A percentile compares a stretch with the other conserved stretches of the same genome.
Conservation (phyloP, 1,284 basidiomycete genomes). For the Apiotrichum montevideense region DNA sequence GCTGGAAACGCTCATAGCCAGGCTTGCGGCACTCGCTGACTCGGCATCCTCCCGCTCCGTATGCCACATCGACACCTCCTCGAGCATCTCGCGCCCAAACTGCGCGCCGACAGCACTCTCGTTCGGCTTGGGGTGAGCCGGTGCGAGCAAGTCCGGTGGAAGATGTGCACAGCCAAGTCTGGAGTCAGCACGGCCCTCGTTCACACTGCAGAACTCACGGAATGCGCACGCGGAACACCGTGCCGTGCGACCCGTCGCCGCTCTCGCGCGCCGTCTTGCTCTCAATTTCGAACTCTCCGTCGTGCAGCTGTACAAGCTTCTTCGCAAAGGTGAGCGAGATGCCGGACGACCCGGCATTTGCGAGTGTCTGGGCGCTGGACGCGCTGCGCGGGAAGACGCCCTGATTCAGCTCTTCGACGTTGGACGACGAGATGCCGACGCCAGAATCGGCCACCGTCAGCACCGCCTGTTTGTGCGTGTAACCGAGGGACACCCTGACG, state of each 20-base stretch:
- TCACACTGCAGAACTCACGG: constrained; percentile 21
- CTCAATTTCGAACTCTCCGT: constrained; percentile 46
- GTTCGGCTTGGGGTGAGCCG: background rate
- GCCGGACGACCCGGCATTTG: constrained; percentile 30
- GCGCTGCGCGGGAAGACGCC: background rate
- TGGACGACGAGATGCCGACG: constrained; percentile 41
- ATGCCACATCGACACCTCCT: constrained; percentile 7
- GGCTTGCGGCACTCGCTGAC: background rate
- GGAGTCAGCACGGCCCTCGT: background rate
- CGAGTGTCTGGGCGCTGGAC: background rate
- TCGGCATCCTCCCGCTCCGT: background rate
- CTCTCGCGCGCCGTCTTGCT: constrained; percentile 35
- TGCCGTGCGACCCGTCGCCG: constrained; percentile 34
- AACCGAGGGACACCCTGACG: background rate
- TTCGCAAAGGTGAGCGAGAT: constrained; percentile 40
- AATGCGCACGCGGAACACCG: constrained; percentile 36
- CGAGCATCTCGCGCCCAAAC: constrained; percentile 1
- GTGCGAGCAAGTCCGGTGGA: constrained; percentile 29
- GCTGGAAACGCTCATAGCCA: background rate
- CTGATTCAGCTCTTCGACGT: background rate
- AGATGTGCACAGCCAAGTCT: constrained; percentile 38
- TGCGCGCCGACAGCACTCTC: background rate
- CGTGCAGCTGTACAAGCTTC: constrained; percentile 49
- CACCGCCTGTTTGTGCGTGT: constrained; percentile 19
- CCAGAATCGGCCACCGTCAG: constrained; percentile 46